Percentiles rank a stretch among this genome's conserved stretches.
Conservation (phyloP, 202 grass and related monocot species). For the Schoenoplectus tabernaemontani region DNA sequence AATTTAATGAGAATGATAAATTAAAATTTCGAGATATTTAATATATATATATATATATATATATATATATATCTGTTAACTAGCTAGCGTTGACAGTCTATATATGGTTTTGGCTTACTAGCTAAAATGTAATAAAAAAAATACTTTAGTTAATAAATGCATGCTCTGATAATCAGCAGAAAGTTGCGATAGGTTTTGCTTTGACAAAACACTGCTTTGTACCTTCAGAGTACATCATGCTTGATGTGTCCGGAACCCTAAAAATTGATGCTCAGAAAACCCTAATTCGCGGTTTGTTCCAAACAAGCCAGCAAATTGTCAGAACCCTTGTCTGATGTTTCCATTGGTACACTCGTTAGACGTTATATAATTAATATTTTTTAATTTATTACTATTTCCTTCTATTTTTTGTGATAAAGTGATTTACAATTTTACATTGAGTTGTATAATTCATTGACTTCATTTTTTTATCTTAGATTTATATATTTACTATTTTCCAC, state of each 20-base stretch:
- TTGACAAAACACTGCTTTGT: slow-evolving; percentile 11
- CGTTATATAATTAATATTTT: not conserved
- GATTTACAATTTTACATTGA: not conserved
- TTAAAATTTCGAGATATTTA: no score
- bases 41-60: no score
- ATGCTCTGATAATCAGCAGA: not conserved
- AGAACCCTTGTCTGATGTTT: not conserved
- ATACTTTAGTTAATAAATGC: not conserved
- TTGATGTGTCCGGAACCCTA: slow-evolving; percentile 8
- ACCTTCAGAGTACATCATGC: slow-evolving; percentile 7
- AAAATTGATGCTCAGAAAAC: slow-evolving; percentile 4
- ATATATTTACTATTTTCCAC: not conserved
- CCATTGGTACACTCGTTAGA: not conserved
- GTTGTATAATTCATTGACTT: not conserved
- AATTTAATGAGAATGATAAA: no score
- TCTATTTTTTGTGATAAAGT: not conserved
- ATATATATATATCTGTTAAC: not conserved
- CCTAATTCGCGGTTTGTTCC: slow-evolving; percentile 13
- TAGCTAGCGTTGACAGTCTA: not conserved
- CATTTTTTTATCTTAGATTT: not conserved
- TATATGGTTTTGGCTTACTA: not conserved
- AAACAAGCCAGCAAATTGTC: not conserved
- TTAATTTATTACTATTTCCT: not conserved
- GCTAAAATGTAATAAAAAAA: not conserved
- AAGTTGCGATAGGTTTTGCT: not conserved